Evolutionary conservation across 176 grass and related monocot species (phyloP), one percentile per base, ranked within the genome.

Genomic region (Olyra latifolia): DNA sequence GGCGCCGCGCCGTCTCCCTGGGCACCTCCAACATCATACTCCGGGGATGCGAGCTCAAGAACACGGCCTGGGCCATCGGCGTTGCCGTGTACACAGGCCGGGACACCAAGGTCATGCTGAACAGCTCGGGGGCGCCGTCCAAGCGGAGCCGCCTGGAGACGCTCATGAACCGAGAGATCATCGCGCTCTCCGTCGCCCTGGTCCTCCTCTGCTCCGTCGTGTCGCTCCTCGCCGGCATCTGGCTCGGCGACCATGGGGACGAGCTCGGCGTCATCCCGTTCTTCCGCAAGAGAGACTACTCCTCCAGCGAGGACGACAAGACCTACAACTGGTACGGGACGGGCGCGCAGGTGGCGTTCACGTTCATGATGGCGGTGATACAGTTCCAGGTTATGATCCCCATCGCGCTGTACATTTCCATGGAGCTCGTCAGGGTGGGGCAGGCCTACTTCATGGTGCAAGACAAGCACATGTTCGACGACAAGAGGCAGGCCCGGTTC

Each of bases 391-490:
- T 95, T 61, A 86, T 99, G 75, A 84, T 99, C 58, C 96, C 96
- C 30, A 99, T 99, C 56, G 90, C 75, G 40, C 74, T 98, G 9
- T 93, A 89, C 90, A 98, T 98, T 49, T 98, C 96, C 35, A 98
- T 98, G 96, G 96, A 98, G 87, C 24, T 98, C 47, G 82, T 95
- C 52, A 74, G 96, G 50, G 48, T 89, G 6, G 92, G 90, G 53
- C 96, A 98, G 72, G 92, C 96, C 6, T 98, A 88, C 86, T 98
- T 98, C 86, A 95, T 98, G 96, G 87, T 93, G 41, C 92, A 93
- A 50, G 96, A 98, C 72, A 58, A 63, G 1, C 43, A 79, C 61
- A 95, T 98, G 92, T 88, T 87, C 53, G 89, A 98, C 76, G 81
- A 67, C 1, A 39, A 38, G 24, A 85, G 77, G 69, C 69, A 95